Evolutionary conservation across 176 grass and related monocot genomes (phyloP).

Genomic region (Triticum turgidum): DNA sequence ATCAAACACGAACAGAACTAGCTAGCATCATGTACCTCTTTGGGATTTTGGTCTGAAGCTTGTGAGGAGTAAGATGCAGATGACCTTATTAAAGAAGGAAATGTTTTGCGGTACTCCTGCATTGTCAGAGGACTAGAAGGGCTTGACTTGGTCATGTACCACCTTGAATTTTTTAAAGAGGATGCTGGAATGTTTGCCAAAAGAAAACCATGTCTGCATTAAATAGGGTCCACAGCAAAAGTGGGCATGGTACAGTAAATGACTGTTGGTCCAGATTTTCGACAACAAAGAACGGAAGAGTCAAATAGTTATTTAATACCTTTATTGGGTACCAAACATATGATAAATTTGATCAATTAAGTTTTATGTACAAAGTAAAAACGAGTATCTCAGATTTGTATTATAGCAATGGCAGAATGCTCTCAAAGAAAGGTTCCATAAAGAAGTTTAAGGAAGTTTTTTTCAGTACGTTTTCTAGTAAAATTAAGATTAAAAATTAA

Average conservation of each 20-base stretch:
- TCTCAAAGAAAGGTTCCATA: neutral
- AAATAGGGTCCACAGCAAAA: neutral
- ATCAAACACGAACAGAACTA: neutral
- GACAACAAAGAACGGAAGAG: neutral
- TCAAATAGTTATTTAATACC: neutral
- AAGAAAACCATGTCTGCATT: slow-evolving; percentile 2
- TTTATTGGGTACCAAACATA: neutral
- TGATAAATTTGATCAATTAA: neutral
- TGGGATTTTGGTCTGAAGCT: slow-evolving; percentile 60
- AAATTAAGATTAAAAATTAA: neutral
- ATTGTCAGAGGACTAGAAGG: slow-evolving; percentile 30
- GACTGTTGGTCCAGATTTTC: neutral
- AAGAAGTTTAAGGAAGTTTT: neutral
- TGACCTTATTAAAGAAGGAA: slow-evolving; percentile 43
- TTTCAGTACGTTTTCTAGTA: neutral
- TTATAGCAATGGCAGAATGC: neutral
- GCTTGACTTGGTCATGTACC: slow-evolving; percentile 46
- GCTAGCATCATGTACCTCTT: slow-evolving; percentile 53
- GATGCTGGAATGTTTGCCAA: slow-evolving; percentile 28
- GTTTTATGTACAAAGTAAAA: neutral
- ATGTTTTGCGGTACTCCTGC: slow-evolving; percentile 17
- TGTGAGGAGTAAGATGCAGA: slow-evolving; percentile 80
- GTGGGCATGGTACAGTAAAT: neutral
- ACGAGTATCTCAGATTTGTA: neutral
- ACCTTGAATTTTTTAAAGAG: slow-evolving; percentile 35